These are phyloP conservation scores for Vicia villosa DNA, from an alignment of 306 rosid species.

Conservation along the genomic window DNA sequence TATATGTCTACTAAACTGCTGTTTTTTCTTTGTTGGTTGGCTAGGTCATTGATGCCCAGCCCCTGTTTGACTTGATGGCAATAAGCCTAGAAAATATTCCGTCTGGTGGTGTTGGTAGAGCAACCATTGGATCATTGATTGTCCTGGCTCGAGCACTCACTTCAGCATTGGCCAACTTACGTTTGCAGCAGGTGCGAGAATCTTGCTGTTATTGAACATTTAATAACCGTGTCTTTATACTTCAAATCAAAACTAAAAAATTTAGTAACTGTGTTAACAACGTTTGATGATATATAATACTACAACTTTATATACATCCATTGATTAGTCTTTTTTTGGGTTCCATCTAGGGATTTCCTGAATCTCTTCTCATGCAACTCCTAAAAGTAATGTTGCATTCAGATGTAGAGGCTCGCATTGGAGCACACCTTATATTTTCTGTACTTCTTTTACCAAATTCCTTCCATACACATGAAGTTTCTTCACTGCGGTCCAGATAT, in stretches of 20 bases:
- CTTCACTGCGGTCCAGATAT: slow-evolving; percentile 57
- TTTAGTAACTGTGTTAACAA: neutral
- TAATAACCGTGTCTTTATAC: neutral
- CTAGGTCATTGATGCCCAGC: slow-evolving; percentile 70
- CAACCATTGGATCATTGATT: slow-evolving; percentile 75
- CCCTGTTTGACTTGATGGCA: slow-evolving; percentile 88
- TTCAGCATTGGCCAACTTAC: slow-evolving; percentile 55
- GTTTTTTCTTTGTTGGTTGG: slow-evolving; percentile 30
- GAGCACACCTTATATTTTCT: slow-evolving; percentile 92
- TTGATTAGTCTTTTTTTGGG: slow-evolving; percentile 6
- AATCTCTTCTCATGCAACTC: slow-evolving; percentile 84
- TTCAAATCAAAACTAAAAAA: slow-evolving; percentile 19
- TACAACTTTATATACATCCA: slow-evolving; percentile 7
- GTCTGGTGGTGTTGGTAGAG: slow-evolving; percentile 71
- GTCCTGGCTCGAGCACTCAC: slow-evolving; percentile 75
- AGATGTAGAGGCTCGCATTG: slow-evolving; percentile 79
- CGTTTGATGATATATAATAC: neutral
- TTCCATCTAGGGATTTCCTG: slow-evolving; percentile 80
- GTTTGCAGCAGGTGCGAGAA: slow-evolving; percentile 66
- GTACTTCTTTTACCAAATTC: slow-evolving; percentile 76
- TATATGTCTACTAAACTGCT: slow-evolving; percentile 27
- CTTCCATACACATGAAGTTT: slow-evolving; percentile 54
- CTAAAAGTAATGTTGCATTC: slow-evolving; percentile 86
- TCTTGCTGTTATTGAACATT: neutral
- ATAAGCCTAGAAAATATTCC: slow-evolving; percentile 81